Conservation (phyloP, 768 basidiomycete genomes). For the Macrolepiota albuminosa region DNA sequence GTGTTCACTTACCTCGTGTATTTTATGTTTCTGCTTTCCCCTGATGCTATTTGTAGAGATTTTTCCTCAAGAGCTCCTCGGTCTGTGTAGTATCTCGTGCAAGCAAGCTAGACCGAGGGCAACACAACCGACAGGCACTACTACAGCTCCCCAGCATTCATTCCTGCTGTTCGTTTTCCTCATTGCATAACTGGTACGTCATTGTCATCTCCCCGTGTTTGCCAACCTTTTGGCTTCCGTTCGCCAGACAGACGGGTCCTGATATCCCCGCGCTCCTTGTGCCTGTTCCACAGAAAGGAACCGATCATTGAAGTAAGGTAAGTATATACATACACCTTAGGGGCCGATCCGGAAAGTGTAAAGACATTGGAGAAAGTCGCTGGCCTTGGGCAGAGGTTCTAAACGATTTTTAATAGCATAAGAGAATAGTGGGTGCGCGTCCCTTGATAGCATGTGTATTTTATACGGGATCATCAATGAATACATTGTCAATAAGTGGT, state of each 20-base stretch:
- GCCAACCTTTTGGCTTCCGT: not conserved
- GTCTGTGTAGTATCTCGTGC: not conserved
- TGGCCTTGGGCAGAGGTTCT: not conserved
- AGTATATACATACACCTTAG: not conserved
- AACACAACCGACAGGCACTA: not conserved
- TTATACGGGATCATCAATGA: not conserved
- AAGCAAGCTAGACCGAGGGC: not conserved
- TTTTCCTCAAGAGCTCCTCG: not conserved
- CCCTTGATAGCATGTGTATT: not conserved
- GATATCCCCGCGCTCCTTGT: not conserved
- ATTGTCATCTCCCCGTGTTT: not conserved
- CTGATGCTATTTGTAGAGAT: not conserved
- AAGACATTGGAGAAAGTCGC: not conserved
- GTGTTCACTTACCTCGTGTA: not conserved
- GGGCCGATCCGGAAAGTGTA: not conserved
- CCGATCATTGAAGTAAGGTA: not conserved
- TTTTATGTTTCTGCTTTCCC: not conserved
- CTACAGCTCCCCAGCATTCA: not conserved
- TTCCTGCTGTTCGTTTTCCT: not conserved
- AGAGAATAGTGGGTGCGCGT: not conserved
- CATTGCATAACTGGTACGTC: not conserved
- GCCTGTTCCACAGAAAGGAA: not conserved
- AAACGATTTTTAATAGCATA: not conserved
- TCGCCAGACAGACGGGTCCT: not conserved
- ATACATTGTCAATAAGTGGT: not conserved